Evolutionary conservation across 2,329 filamentous ascomycete genomes (phyloP).

Genomic region (Rugonectria rugulosa): DNA sequence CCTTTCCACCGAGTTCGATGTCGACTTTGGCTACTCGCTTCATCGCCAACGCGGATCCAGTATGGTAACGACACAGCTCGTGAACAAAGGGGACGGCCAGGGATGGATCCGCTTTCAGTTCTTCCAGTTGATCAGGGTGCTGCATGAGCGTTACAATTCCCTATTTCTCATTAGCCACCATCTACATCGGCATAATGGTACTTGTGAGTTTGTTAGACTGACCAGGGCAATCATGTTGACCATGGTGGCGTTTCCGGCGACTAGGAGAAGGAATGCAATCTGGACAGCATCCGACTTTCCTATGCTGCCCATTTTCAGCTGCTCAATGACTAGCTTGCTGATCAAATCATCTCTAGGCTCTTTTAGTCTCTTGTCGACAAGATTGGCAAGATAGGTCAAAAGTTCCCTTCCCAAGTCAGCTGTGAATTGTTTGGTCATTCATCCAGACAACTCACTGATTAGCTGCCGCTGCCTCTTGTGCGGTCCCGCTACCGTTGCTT

Average conservation of each 20-base stretch:
- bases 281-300: slow-evolving; percentile 52
- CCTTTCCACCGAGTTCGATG: slow-evolving; percentile 52
- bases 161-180: slow-evolving; percentile 37
- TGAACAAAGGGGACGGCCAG: slow-evolving; percentile 52
- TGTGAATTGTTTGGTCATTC: slow-evolving; percentile 1
- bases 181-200: no score
- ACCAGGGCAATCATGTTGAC: slow-evolving; percentile 59
- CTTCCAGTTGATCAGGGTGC: slow-evolving; percentile 51
- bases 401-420: slow-evolving; percentile 49
- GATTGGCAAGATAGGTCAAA: slow-evolving; percentile 51
- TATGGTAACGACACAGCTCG: slow-evolving; percentile 58
- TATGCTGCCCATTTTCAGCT: slow-evolving; percentile 49
- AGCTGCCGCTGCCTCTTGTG: slow-evolving; percentile 53
- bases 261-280: slow-evolving; percentile 58
- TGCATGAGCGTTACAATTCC: slow-evolving; percentile 54
- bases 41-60: slow-evolving; percentile 55
- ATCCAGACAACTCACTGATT: slow-evolving; percentile 45
- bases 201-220: no score
- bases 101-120: slow-evolving; percentile 49
- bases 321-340: slow-evolving; percentile 52
- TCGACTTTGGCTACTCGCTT: slow-evolving; percentile 57
- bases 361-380: slow-evolving; percentile 51
- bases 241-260: slow-evolving; percentile 61
- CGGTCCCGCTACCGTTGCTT: slow-evolving; percentile 55
- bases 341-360: slow-evolving; percentile 55